Conservation (phyloP, 2,329 filamentous ascomycete genomes). For the Hypoxylon sp. region DNA sequence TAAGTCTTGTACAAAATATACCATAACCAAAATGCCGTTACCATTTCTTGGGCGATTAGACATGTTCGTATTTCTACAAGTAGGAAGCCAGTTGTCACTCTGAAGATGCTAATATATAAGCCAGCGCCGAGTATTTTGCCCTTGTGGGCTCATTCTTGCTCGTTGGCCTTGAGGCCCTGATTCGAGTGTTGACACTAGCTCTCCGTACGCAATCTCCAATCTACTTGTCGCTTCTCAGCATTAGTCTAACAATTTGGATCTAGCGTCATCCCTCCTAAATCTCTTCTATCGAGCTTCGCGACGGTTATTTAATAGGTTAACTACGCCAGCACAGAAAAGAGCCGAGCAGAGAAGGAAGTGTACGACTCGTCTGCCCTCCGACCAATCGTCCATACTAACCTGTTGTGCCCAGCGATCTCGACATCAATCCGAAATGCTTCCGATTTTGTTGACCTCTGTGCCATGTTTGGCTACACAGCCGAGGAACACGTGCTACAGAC, state of each 20-base stretch:
- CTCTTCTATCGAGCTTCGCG: slow-evolving; percentile 88
- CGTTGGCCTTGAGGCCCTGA: slow-evolving; percentile 84
- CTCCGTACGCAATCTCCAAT: slow-evolving; percentile 73
- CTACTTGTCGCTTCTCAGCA: slow-evolving; percentile 21
- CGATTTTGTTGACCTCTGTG: slow-evolving; percentile 95
- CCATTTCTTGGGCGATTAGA: slow-evolving; percentile 60
- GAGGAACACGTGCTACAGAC: slow-evolving; percentile 98
- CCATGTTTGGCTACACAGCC: slow-evolving; percentile 89
- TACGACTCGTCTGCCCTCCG: slow-evolving; percentile 56
- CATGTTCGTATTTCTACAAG: slow-evolving; percentile 52
- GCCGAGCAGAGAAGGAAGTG: slow-evolving; percentile 77
- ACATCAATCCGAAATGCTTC: slow-evolving; percentile 85
- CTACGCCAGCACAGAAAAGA: slow-evolving; percentile 77
- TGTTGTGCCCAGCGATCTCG: slow-evolving; percentile 73
- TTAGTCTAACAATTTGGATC: slow-evolving; percentile 41
- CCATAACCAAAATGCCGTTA: slow-evolving; percentile 55
- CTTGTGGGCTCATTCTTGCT: slow-evolving; percentile 87
- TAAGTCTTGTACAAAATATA: slow-evolving; percentile 26
- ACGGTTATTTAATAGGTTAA: slow-evolving; percentile 83
- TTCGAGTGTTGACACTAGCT: slow-evolving; percentile 88
- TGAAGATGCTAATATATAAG: slow-evolving; percentile 30
- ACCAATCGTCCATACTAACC: slow-evolving; percentile 71
- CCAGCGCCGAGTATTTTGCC: slow-evolving; percentile 87
- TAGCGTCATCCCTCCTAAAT: slow-evolving; percentile 83
- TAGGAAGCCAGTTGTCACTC: slow-evolving; percentile 8